Evolutionary conservation across 2,329 filamentous ascomycete species (phyloP).

Genomic region (Nemania sp.): DNA sequence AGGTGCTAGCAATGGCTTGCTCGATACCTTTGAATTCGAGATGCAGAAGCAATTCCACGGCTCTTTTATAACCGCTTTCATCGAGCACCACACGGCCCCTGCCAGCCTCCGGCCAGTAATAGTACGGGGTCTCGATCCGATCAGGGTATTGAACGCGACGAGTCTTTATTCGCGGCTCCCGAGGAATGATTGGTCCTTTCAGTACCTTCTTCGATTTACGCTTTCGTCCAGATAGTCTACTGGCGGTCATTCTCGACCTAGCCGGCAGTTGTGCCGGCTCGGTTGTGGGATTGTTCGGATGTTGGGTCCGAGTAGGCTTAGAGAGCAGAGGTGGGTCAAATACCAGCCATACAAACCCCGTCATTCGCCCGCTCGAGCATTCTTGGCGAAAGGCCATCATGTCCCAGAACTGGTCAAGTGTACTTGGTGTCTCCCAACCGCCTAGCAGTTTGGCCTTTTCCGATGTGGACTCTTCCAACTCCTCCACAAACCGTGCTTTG

Average conservation of each 20-base stretch:
- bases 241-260: slow-evolving; percentile 33
- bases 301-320: slow-evolving; percentile 29
- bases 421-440: slow-evolving; percentile 81
- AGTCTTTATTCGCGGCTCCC: slow-evolving; percentile 68
- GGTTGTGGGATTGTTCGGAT: not conserved
- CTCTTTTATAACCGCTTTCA: slow-evolving; percentile 66
- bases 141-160: slow-evolving; percentile 54
- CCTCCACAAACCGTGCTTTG: slow-evolving; percentile 84
- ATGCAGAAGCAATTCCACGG: slow-evolving; percentile 69
- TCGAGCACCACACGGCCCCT: slow-evolving; percentile 67
- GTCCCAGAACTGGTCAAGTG: slow-evolving; percentile 94
- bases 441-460: slow-evolving; percentile 59
- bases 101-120: slow-evolving; percentile 64
- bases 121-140: slow-evolving; percentile 62
- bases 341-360: slow-evolving; percentile 93
- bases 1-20: slow-evolving; percentile 66
- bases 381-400: slow-evolving; percentile 97
- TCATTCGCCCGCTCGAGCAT: slow-evolving; percentile 87
- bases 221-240: slow-evolving; percentile 33
- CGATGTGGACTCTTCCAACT: slow-evolving; percentile 76
- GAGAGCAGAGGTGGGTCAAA: slow-evolving; percentile 57
- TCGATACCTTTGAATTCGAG: slow-evolving; percentile 72
- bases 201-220: slow-evolving; percentile 54
- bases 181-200: slow-evolving; percentile 63
- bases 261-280: slow-evolving; percentile 35